Conservation (phyloP, 208 protist species). For the Crithidia fasciculata region DNA sequence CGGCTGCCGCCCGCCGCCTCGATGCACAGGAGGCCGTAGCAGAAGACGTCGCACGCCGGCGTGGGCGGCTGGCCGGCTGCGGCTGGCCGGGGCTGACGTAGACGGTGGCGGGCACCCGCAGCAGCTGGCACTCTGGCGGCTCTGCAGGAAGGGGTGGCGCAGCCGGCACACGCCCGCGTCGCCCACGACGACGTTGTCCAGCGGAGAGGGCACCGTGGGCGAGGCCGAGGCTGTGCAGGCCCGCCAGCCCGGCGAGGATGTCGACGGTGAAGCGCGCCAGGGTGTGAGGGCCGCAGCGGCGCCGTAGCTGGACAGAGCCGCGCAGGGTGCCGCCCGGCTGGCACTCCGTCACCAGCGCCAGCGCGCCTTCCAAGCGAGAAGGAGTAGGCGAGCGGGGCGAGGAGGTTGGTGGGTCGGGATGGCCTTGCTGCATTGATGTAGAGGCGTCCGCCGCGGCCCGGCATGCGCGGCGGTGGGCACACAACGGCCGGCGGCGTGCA, state of each 20-base stretch:
- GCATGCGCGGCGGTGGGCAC: neutral
- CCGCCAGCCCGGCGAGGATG: constrained; percentile 53
- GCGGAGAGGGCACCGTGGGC: constrained; percentile 73
- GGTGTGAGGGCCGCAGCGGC: constrained; percentile 15
- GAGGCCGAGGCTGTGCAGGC: constrained; percentile 54
- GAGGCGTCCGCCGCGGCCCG: constrained; percentile 3
- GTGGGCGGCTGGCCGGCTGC: constrained; percentile 46
- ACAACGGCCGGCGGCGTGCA: neutral
- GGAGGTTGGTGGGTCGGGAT: constrained; percentile 25
- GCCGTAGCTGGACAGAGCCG: constrained; percentile 27
- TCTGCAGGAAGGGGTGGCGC: constrained; percentile 48
- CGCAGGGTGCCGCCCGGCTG: constrained; percentile 40
- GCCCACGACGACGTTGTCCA: constrained; percentile 68
- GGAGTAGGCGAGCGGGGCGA: constrained; percentile 13
- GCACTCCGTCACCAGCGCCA: constrained; percentile 35
- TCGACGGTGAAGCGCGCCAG: constrained; percentile 54
- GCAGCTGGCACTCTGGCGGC: constrained; percentile 11
- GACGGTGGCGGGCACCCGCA: constrained; percentile 33
- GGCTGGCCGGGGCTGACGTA: constrained; percentile 70
- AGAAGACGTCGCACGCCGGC: constrained; percentile 66
- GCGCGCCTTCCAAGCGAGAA: constrained; percentile 13
- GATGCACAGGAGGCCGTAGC: constrained; percentile 52
- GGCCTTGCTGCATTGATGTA: constrained; percentile 7
- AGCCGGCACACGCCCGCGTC: constrained; percentile 68
- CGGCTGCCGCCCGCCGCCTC: constrained; percentile 42